Evolutionary conservation across 225 moss, liverwort and hornwort genomes (phyloP).

Genomic region (Thuidium tamariscinum): DNA sequence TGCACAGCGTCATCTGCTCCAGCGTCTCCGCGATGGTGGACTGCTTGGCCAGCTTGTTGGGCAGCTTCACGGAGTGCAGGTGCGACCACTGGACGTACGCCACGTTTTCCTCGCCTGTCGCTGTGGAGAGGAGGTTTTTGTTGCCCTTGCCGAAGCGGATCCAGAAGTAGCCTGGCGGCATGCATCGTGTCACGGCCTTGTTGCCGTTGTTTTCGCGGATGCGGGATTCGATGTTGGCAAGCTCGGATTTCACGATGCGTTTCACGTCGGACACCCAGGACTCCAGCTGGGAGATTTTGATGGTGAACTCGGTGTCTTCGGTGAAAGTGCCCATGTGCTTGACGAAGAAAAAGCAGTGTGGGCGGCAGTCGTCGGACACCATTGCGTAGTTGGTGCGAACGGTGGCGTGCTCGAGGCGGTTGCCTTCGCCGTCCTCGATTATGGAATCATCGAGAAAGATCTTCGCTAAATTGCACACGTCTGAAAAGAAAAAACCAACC

Average conservation of each 20-base stretch:
- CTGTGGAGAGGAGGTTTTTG: conserved; percentile 13
- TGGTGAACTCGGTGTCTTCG: conserved; percentile 18
- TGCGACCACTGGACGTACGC: conserved; percentile 15
- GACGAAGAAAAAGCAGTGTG: neutral
- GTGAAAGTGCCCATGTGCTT: neutral
- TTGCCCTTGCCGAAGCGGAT: conserved; percentile 32
- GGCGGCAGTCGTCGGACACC: conserved; percentile 29
- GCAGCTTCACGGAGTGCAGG: conserved; percentile 1
- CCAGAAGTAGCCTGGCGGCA: conserved; percentile 57
- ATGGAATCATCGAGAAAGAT: neutral
- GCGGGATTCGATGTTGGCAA: conserved; percentile 3
- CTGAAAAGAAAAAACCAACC: neutral
- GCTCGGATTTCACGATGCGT: conserved; percentile 20
- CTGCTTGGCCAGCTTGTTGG: conserved; percentile 28
- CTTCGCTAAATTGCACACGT: neutral
- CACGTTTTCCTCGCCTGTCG: conserved; percentile 31
- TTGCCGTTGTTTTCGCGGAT: conserved; percentile 1
- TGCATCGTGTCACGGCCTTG: conserved; percentile 23
- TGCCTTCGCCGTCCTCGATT: conserved; percentile 26
- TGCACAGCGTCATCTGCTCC: conserved; percentile 53
- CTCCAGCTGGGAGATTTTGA: conserved; percentile 18
- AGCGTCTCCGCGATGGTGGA: conserved; percentile 18
- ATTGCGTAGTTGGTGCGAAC: conserved; percentile 37
- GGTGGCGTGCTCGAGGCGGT: conserved; percentile 8
- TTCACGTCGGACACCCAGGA: conserved; percentile 46